Conservation (phyloP, 805 yeast species). For the Saccharomyces eubayanus region DNA sequence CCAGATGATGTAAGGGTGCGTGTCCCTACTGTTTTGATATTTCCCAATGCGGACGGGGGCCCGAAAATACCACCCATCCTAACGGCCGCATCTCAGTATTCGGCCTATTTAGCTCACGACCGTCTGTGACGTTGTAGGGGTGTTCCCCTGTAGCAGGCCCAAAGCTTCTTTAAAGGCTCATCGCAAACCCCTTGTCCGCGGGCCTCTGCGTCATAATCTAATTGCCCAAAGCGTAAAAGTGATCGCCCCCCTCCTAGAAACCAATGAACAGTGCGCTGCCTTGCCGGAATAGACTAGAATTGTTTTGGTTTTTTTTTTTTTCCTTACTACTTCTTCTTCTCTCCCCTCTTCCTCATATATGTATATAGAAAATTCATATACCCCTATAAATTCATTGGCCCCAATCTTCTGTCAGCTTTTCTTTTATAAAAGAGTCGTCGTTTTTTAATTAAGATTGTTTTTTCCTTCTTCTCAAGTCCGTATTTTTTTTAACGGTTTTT, state of each 20-base stretch:
- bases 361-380: not conserved
- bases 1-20: not conserved
- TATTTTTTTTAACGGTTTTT: not conserved
- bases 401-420: not conserved
- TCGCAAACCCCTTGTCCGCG: not conserved
- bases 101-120: not conserved
- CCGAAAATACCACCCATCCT: not conserved
- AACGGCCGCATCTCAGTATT: not conserved
- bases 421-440: not conserved
- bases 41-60: not conserved
- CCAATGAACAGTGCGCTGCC: not conserved
- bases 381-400: not conserved
- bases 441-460: not conserved
- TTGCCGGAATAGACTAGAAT: not conserved
- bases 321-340: not conserved
- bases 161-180: not conserved
- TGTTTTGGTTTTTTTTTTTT: not conserved
- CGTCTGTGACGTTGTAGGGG: not conserved
- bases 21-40: not conserved
- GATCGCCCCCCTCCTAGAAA: not conserved
- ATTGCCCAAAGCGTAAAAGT: not conserved
- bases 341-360: not conserved
- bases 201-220: not conserved
- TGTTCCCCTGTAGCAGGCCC: not conserved
- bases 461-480: not conserved